Base-by-base conservation (phyloP, 2,329 filamentous ascomycete species). In the Raffaelea deltoideospora region DNA sequence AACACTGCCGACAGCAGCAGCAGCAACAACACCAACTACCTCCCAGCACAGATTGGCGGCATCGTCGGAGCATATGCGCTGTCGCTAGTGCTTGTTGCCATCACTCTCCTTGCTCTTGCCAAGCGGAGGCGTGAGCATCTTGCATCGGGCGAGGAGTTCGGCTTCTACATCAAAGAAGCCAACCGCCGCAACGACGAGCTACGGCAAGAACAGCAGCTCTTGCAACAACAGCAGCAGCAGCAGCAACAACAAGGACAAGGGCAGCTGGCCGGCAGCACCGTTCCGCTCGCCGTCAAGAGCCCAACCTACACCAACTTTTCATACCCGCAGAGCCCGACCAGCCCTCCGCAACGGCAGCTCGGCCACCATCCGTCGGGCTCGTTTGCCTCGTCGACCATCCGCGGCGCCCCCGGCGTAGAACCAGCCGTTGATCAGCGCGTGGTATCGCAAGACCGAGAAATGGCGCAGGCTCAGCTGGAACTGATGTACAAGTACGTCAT, bases 401-500 rank as follows among this genome's bases (percentile, higher is more conserved):
- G 30, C 39, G 51, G 65, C 34, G 61, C 71, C 38, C 60, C 71
- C 46, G 73, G 73, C 37, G 72, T 77, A 40, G 74, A 83, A 41
- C 69, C 68, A 14, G 76, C 73, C 18, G 82, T 95, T 41, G 85
- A 95, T 54, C 76, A 79, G 41, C 69, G 68, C 41, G 70, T 94
- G 14, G 69, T 95, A 19, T 72, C 79, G 41, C 69, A 72, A 41
- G 83, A 94, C 57, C 74, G 71, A 53, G 67, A 70, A 50, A 78
- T 79, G 61, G 76, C 83, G 44, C 77, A 90, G 55, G 67, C 78
- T 45, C 82, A 94, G 54, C 76, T 95, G 56, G 86, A 94, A 55
- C 76, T 83, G 48, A 76, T 96, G 54, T 96, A 95, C 59, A 85
- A 78, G 43, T 80, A 86, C 47, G 87, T 94, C 44, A 80, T 94